Base-by-base conservation (phyloP, 2,329 filamentous ascomycete genomes). In the Lecanicillium sp. region DNA sequence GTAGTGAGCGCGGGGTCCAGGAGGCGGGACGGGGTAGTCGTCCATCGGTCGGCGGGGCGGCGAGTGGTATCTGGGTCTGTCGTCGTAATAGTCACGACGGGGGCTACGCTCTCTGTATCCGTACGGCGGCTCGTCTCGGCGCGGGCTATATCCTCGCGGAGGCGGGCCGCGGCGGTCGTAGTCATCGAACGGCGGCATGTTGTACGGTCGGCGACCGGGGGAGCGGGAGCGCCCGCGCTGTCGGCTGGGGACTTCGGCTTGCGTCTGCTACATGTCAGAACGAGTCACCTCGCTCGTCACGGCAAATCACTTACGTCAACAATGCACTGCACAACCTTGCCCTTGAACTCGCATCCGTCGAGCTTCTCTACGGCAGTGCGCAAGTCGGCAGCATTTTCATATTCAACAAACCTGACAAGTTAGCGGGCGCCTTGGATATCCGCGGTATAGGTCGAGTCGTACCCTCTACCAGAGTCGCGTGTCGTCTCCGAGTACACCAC, bases 401-500 rank as follows among this genome's bases (percentile, higher is more conserved):
- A 98, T 66, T 98, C 93, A 64, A 98, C 91, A 67, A 96, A 97
- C 62, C 91, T 96, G 19, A 46, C 58, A 47, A 55, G 9, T 48
- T 24, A 48, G 38, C 29, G n/a, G n/a, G n/a, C n/a, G n/a, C n/a
- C 4, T 55, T 17, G 35, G 27, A 10, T 36, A 21, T 27, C 12
- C 10, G 12, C 21, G 20, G 15, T 30, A 39, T 39, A 21, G 23
- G 20, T 29, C 19, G 11, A 17, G 38, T 75, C 86, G 70, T 70
- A 95, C 90, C 91, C 91, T 80, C 87, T 88, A 56, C 90, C 89
- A 66, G 86, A 86, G 65, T 95, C 90, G 62, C 91, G 90, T 60
- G 84, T 86, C 52, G 94, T 94, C 73, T 98, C 93, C 56, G 90
- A 96, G 68, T 95, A 98, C 62, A 98, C 93, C 56, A 98, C 93